Conservation (phyloP, 805 yeast genomes). For the Torulaspora gathmanii region DNA sequence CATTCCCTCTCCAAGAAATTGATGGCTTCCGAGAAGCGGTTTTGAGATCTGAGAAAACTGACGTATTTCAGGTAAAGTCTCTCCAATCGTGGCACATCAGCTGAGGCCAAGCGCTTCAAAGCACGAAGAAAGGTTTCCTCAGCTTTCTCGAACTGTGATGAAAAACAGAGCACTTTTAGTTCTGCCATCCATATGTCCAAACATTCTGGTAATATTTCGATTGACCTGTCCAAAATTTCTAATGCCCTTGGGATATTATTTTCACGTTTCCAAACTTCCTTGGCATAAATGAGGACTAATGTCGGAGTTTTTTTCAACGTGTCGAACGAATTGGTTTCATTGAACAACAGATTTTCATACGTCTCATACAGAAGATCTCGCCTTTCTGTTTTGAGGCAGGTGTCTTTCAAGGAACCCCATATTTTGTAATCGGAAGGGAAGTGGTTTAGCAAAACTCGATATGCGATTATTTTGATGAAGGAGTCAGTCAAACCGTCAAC, state of each 20-base stretch:
- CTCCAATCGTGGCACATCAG: slow-evolving; percentile 24
- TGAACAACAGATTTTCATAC: slow-evolving; percentile 51
- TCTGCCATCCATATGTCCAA: slow-evolving; percentile 68
- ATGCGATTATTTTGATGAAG: slow-evolving; percentile 41
- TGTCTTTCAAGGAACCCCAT: slow-evolving; percentile 47
- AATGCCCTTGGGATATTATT: slow-evolving; percentile 50
- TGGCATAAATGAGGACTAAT: slow-evolving; percentile 66
- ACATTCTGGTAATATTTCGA: slow-evolving; percentile 40
- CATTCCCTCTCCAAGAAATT: slow-evolving; percentile 42
- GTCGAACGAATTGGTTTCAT: slow-evolving; percentile 4
- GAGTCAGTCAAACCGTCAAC: slow-evolving; percentile 14
- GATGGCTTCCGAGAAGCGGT: slow-evolving; percentile 38
- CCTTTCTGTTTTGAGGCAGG: slow-evolving; percentile 34
- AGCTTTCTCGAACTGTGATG: slow-evolving; percentile 38
- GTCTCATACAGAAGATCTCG: slow-evolving; percentile 38
- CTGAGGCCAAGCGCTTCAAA: slow-evolving; percentile 30
- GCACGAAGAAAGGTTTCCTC: slow-evolving; percentile 39
- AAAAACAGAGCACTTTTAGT: slow-evolving; percentile 55
- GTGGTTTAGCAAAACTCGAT: slow-evolving; percentile 39
- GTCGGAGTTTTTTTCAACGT: slow-evolving; percentile 47
- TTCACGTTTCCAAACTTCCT: slow-evolving; percentile 54
- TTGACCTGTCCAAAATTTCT: slow-evolving; percentile 47
- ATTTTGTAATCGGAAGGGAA: slow-evolving; percentile 44
- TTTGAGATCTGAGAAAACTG: slow-evolving; percentile 43
- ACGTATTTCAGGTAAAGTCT: slow-evolving; percentile 61